Evolutionary conservation across 2,329 filamentous ascomycete species (phyloP).

Genomic region (Trichoderma koningiopsis): DNA sequence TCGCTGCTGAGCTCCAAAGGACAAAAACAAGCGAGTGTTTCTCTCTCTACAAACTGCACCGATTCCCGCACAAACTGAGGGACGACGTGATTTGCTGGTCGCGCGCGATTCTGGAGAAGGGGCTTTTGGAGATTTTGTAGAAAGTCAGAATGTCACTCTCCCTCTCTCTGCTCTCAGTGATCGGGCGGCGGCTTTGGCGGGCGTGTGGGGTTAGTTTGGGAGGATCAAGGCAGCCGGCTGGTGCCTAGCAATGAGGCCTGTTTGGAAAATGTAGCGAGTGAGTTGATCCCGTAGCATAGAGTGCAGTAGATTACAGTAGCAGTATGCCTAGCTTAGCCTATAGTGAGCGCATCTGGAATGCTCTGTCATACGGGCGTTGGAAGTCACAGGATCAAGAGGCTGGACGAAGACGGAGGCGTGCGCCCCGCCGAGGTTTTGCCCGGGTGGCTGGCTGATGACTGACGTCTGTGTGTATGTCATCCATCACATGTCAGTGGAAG

Average conservation of each 20-base stretch:
- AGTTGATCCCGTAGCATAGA: not conserved
- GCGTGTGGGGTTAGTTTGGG: not conserved
- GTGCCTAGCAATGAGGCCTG: not conserved
- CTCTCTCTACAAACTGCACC: not conserved
- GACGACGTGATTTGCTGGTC: not conserved
- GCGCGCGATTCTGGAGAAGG: not conserved
- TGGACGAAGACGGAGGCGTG: not conserved
- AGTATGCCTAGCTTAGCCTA: not conserved
- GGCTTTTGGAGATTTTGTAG: not conserved
- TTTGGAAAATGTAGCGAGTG: not conserved
- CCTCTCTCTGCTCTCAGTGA: not conserved
- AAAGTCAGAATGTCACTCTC: not conserved
- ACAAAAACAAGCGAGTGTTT: not conserved
- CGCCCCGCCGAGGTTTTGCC: not conserved
- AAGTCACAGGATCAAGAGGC: conserved; percentile 13
- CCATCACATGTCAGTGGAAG: not conserved
- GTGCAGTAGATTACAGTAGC: not conserved
- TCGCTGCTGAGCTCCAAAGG: conserved; percentile 42
- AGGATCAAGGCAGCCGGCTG: not conserved
- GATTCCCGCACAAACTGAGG: not conserved
- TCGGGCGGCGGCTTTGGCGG: not conserved
- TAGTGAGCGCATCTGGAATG: not conserved
- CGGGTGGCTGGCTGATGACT: not conserved
- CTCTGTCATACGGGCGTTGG: not conserved
- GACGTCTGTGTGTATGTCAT: not conserved